Conservation (phyloP, 2,329 filamentous ascomycete species). For the Venturia asperata region DNA sequence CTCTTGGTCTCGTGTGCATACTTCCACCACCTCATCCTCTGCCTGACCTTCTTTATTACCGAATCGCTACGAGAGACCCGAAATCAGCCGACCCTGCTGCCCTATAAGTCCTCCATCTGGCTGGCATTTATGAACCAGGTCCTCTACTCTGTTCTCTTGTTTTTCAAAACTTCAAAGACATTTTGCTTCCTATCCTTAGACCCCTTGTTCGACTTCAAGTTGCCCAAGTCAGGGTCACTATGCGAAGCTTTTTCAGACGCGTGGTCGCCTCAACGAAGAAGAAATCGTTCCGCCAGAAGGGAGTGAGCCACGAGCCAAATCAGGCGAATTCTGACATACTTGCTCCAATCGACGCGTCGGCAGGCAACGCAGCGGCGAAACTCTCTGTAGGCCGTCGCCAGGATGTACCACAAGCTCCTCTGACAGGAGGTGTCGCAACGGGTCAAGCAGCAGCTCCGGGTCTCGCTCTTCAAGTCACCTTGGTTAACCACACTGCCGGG, state of each 20-base stretch:
- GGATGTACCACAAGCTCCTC: neutral
- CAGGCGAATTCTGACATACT: neutral
- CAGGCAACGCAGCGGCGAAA: neutral
- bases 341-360: neutral
- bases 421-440: neutral
- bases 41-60: neutral
- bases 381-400: neutral
- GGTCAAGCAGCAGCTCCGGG: constrained; percentile 24
- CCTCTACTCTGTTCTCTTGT: neutral
- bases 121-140: neutral
- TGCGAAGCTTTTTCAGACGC: constrained; percentile 7
- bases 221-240: neutral
- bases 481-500: constrained; percentile 59
- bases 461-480: constrained; percentile 50
- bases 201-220: neutral
- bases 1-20: constrained; percentile 8
- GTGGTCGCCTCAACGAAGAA: neutral
- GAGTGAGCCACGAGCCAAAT: neutral
- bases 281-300: neutral
- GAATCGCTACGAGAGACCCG: neutral
- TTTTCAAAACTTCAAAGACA: neutral
- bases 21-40: neutral
- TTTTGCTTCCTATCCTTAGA: neutral
- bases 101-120: neutral
- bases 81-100: neutral